Evolutionary conservation across 441 rosid species (phyloP).

Genomic region (Bocquillonia castaneifolia): DNA sequence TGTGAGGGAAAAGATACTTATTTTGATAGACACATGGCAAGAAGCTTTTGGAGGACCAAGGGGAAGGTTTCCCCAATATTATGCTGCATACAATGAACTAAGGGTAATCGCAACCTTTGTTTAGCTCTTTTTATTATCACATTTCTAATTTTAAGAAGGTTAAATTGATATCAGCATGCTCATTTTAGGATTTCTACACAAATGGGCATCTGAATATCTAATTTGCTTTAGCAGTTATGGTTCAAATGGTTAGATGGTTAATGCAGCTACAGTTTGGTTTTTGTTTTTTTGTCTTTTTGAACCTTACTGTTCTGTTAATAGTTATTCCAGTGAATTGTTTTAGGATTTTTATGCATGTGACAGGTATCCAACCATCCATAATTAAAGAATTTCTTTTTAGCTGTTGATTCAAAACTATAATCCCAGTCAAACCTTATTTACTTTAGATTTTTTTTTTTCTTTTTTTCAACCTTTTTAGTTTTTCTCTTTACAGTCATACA

Average conservation of each 20-base stretch:
- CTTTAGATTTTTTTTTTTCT: neutral
- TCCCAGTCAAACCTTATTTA: neutral
- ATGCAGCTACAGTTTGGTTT: neutral
- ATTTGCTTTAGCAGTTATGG: neutral
- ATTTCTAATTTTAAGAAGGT: neutral
- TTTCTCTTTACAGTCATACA: conserved; percentile 2
- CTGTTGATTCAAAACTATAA: neutral
- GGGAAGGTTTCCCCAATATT: conserved; percentile 83
- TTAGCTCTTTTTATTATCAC: neutral
- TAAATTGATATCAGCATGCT: neutral
- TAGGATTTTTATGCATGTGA: neutral
- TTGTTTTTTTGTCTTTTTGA: too few species aligned
- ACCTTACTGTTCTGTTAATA: neutral
- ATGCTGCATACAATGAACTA: conserved; percentile 81
- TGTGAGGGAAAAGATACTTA: conserved; percentile 89
- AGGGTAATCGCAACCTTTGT: conserved; percentile 46
- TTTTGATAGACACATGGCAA: conserved; percentile 94
- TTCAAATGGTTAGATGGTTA: neutral
- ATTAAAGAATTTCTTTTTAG: neutral
- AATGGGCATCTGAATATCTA: neutral
- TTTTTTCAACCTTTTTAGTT: neutral
- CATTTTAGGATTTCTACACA: neutral
- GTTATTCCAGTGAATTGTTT: neutral
- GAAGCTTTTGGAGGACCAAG: conserved; percentile 85
- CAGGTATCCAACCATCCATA: neutral